Conservation (phyloP, 306 rosid genomes). For the Inga leiocalycina region DNA sequence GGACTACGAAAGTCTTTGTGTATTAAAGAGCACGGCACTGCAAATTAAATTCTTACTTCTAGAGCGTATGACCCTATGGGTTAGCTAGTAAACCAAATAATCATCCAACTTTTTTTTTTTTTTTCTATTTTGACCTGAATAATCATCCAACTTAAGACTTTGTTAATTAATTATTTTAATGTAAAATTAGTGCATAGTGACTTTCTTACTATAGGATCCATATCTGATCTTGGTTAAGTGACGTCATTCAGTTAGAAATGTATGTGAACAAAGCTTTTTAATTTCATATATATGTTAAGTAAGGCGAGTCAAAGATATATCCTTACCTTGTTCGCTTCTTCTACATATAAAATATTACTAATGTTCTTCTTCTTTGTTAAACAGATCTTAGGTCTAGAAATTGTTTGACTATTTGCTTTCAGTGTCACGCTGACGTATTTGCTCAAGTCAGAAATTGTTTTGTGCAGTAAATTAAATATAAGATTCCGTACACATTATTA, state of each 20-base stretch:
- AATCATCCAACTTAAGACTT: background rate
- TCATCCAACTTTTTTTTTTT: background rate
- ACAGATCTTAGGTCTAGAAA: background rate
- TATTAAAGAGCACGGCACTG: conserved; percentile 39
- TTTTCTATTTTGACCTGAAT: too few species aligned
- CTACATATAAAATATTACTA: background rate
- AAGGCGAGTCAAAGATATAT: conserved; percentile 2
- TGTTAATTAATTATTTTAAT: background rate
- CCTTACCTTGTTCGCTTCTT: background rate
- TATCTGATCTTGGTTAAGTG: background rate
- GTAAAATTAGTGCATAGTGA: background rate
- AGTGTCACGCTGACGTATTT: background rate
- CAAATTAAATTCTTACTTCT: conserved; percentile 13
- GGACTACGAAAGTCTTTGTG: background rate
- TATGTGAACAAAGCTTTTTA: background rate
- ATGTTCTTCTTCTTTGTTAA: background rate
- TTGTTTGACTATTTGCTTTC: background rate
- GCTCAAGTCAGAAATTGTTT: background rate
- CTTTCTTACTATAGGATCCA: background rate
- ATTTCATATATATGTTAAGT: background rate
- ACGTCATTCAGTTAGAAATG: background rate
- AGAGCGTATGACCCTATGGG: background rate
- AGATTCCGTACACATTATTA: background rate
- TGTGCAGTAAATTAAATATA: background rate
- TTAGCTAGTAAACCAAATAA: background rate